Evolutionary conservation across 2,329 filamentous ascomycete species (phyloP).

Genomic region (Cercospora citrullina): DNA sequence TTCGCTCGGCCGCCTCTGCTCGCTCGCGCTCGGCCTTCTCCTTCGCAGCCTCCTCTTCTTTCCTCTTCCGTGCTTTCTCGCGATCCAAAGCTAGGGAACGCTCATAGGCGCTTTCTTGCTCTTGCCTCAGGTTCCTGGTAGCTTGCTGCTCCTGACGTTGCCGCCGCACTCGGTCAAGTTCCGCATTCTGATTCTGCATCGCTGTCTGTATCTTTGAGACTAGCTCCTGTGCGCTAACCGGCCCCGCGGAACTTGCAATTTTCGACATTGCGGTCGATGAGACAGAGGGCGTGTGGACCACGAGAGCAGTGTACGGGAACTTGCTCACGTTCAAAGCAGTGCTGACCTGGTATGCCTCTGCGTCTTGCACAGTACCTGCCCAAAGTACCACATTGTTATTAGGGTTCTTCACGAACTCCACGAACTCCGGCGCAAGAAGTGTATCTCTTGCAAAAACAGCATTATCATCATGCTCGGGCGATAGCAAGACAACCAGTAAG

Average conservation of each 20-base stretch:
- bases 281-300: slow-evolving; percentile 83
- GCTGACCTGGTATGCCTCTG: slow-evolving; percentile 93
- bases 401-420: slow-evolving; percentile 71
- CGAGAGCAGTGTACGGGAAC: slow-evolving; percentile 83
- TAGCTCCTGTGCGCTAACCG: slow-evolving; percentile 68
- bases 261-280: slow-evolving; percentile 88
- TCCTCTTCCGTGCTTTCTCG: slow-evolving; percentile 73
- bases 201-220: slow-evolving; percentile 71
- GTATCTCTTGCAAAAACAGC: slow-evolving; percentile 78
- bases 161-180: slow-evolving; percentile 72
- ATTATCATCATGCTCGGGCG: slow-evolving; percentile 93
- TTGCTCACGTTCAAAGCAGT: slow-evolving; percentile 84
- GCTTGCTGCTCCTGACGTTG: slow-evolving; percentile 78
- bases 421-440: slow-evolving; percentile 72
- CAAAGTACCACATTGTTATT: slow-evolving; percentile 81
- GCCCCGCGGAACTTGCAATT: slow-evolving; percentile 74
- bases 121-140: slow-evolving; percentile 74
- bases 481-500: slow-evolving; percentile 81
- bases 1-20: slow-evolving; percentile 62
- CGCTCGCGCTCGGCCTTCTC: slow-evolving; percentile 66
- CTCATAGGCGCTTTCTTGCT: slow-evolving; percentile 94
- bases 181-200: slow-evolving; percentile 72
- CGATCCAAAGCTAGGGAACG: slow-evolving; percentile 83
- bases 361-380: slow-evolving; percentile 89
- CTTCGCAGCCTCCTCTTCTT: slow-evolving; percentile 69